Conservation (phyloP, 495 filamentous ascomycete genomes). For the Xylaria venustula region DNA sequence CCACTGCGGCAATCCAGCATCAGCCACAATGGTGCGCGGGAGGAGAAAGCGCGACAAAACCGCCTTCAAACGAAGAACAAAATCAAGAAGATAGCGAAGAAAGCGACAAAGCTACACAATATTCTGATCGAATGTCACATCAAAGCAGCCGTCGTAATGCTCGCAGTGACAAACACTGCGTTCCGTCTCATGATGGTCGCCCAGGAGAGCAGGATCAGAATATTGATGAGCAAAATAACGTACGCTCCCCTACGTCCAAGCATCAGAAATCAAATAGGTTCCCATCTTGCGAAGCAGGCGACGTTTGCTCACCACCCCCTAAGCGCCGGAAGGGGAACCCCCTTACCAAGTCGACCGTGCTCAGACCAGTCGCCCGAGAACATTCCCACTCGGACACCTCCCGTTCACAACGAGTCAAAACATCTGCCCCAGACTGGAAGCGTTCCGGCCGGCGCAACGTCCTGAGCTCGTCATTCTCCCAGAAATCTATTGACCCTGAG, state of each 20-base stretch:
- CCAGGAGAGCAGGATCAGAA: background rate
- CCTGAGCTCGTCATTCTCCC: conserved; percentile 11
- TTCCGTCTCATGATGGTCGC: background rate
- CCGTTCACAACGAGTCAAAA: conserved; percentile 1
- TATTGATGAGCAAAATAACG: background rate
- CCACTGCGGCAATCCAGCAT: no score
- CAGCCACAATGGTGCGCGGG: no score
- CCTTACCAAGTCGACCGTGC: background rate
- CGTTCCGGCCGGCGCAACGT: background rate
- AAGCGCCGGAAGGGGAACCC: conserved; percentile 11
- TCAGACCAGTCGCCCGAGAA: background rate
- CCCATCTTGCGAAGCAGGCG: background rate
- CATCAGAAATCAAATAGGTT: background rate
- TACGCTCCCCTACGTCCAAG: background rate
- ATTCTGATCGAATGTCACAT: no score
- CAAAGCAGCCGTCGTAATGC: no score
- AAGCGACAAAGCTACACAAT: no score
- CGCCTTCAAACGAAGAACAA: no score
- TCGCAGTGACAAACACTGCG: background rate
- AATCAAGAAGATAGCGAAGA: no score
- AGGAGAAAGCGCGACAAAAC: no score
- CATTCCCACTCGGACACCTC: conserved; percentile 5
- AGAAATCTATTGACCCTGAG: background rate
- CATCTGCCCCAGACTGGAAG: conserved; percentile 3
- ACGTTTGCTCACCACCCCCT: conserved; percentile 2